A percentile compares a stretch with the other conserved stretches of the same genome.
Conservation (phyloP, 1,284 basidiomycete genomes). For the Thelephora terrestris region DNA sequence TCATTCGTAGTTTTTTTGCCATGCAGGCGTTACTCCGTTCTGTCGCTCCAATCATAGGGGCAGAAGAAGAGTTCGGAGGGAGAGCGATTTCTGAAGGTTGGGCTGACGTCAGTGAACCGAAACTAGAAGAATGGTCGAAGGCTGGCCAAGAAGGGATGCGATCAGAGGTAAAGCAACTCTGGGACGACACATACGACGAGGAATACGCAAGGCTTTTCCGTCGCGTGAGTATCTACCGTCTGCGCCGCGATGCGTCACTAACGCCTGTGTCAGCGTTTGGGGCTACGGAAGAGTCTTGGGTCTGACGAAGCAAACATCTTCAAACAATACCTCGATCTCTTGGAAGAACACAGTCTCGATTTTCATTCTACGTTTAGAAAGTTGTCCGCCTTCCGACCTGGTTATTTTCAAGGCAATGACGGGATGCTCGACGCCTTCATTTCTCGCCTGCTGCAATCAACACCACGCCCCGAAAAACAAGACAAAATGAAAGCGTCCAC, state of each 20-base stretch:
- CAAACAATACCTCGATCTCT: conserved; percentile 56
- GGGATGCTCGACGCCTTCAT: conserved; percentile 31
- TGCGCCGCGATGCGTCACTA: no score
- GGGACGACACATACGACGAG: conserved; percentile 42
- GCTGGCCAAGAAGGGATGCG: conserved; percentile 41
- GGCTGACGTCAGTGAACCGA: conserved; percentile 45
- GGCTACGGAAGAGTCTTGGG: conserved; percentile 41
- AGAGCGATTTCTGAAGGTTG: conserved; percentile 52
- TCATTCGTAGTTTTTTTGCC: conserved; percentile 52
- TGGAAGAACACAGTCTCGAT: conserved; percentile 66
- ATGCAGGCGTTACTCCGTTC: conserved; percentile 66
- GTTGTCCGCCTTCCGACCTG: conserved; percentile 55
- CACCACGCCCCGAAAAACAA: conserved; percentile 33
- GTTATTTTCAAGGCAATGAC: conserved; percentile 20
- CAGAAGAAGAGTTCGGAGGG: conserved; percentile 47
- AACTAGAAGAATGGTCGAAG: conserved; percentile 52
- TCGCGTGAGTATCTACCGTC: conserved; percentile 34
- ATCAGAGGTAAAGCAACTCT: conserved; percentile 47
- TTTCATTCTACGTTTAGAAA: conserved; percentile 76
- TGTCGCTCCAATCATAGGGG: conserved; percentile 75
- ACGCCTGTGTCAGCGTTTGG: conserved; percentile 50
- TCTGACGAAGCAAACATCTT: conserved; percentile 54
- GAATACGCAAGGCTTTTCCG: conserved; percentile 62
- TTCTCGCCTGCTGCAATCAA: conserved; percentile 34
- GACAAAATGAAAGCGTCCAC: conserved; percentile 32